Conservation (phyloP, 1,139 yeast species). For the Pichia sp. region DNA sequence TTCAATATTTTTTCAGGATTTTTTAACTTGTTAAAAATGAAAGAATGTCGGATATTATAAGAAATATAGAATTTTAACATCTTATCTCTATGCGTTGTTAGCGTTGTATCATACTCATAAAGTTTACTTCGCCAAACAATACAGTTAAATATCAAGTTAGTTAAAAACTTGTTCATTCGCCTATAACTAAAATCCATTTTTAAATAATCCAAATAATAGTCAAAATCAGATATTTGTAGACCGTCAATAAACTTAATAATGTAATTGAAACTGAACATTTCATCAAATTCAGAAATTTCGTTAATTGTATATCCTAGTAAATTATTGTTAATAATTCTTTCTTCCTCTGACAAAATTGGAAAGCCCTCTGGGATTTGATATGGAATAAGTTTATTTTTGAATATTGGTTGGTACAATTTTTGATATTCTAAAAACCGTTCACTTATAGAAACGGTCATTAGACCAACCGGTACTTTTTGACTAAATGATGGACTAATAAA, state of each 20-base stretch:
- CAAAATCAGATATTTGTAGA: not conserved
- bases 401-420: not conserved
- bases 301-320: not conserved
- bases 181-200: not conserved
- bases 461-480: conserved; percentile 2
- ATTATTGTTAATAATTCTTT: not conserved
- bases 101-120: not conserved
- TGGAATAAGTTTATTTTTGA: not conserved
- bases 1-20: not conserved
- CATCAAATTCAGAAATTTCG: conserved; percentile 5
- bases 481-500: conserved; percentile 2
- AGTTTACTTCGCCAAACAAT: not conserved
- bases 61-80: conserved; percentile 7
- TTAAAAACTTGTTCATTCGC: conserved; percentile 1
- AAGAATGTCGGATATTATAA: not conserved
- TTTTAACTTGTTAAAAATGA: conserved; percentile 1
- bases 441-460: conserved; percentile 6
- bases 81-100: conserved; percentile 1
- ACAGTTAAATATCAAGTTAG: not conserved
- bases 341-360: not conserved
- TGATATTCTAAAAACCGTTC: conserved; percentile 2
- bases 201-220: conserved; percentile 7
- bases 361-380: conserved; percentile 1
- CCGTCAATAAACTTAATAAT: conserved; percentile 3
- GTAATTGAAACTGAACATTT: conserved; percentile 9